Evolutionary conservation across 129 eudicot species (phyloP), one percentile per base, ranked within the genome.

Genomic region (Heracleum sosnowskyi): DNA sequence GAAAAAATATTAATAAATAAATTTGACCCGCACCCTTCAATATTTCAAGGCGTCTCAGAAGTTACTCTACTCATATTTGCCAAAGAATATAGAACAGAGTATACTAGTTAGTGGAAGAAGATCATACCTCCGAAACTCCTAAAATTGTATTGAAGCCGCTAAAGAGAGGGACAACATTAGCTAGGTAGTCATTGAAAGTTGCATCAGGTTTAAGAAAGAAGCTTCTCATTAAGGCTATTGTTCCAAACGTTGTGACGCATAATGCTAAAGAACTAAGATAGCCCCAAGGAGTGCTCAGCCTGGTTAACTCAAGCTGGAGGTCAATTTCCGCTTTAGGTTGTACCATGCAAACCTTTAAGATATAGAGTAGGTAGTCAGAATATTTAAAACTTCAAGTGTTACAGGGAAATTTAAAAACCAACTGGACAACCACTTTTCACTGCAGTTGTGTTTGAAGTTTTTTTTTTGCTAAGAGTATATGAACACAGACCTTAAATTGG

Each of bases 241-340:
- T n/a, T n/a, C n/a, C n/a, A n/a, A n/a, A n/a, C n/a, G n/a, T n/a
- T n/a, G n/a, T n/a, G n/a, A n/a, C n/a, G n/a, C n/a, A n/a, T n/a
- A n/a, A n/a, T n/a, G n/a, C n/a, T n/a, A n/a, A n/a, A n/a, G n/a
- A n/a, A n/a, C n/a, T n/a, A n/a, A n/a, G n/a, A n/a, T n/a, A n/a
- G n/a, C n/a, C n/a, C n/a, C n/a, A n/a, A n/a, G n/a, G n/a, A n/a
- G n/a, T n/a, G n/a, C n/a, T n/a, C n/a, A n/a, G n/a, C n/a, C n/a
- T n/a, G n/a, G n/a, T n/a, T n/a, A n/a, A n/a, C n/a, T n/a, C n/a
- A n/a, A n/a, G n/a, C n/a, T n/a, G n/a, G n/a, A n/a, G n/a, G n/a
- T n/a, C n/a, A n/a, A n/a, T n/a, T n/a, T n/a, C n/a, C 5, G 97
- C 71, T 84, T 92, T 92, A 13, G 99, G 99, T 88, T 95, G 99